Percentiles rank a stretch among this genome's conserved stretches.
phyloP scores from a whole-genome alignment of 2,329 filamentous ascomycete species.

The Talaromyces sp. region DNA sequence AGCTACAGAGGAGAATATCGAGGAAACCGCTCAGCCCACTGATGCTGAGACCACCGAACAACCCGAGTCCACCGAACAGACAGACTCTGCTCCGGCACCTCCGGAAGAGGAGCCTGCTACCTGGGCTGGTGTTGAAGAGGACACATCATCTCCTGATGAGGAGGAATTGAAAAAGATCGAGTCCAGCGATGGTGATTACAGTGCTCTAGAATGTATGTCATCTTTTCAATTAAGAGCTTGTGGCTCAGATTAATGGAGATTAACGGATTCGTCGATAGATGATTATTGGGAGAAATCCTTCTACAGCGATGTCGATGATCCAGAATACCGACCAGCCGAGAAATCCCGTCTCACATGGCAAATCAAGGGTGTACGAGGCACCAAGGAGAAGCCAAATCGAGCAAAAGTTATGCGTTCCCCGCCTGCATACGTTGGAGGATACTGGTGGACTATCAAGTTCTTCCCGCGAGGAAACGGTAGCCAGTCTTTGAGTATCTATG shows the following conservation, averaged over 20 bases:
- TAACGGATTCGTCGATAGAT: constrained; percentile 32
- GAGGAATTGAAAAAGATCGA: constrained; percentile 59
- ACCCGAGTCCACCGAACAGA: not conserved
- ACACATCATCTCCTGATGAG: constrained; percentile 54
- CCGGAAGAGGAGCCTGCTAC: constrained; percentile 38
- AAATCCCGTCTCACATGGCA: constrained; percentile 59
- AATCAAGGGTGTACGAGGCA: constrained; percentile 58
- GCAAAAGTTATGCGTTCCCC: constrained; percentile 59
- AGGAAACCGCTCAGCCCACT: constrained; percentile 9
- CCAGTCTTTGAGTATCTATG: constrained; percentile 57
- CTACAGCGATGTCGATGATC: constrained; percentile 56
- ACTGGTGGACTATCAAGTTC: constrained; percentile 65
- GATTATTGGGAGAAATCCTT: constrained; percentile 58
- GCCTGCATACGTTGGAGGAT: constrained; percentile 54
- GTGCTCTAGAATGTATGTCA: constrained; percentile 52
- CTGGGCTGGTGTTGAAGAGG: constrained; percentile 57
- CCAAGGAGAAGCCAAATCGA: constrained; percentile 57
- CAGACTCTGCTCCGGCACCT: constrained; percentile 21
- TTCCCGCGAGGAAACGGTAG: constrained; percentile 61
- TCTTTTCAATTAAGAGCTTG: not conserved
- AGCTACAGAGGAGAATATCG: not conserved
- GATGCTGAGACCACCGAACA: constrained; percentile 16
- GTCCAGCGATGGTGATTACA: constrained; percentile 46
- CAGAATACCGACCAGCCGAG: constrained; percentile 53
- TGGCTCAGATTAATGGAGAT: not conserved